Evolutionary conservation across 2,329 filamentous ascomycete species (phyloP), one percentile per base, ranked within the genome.

Genomic region (Calonectria multiphialidica): DNA sequence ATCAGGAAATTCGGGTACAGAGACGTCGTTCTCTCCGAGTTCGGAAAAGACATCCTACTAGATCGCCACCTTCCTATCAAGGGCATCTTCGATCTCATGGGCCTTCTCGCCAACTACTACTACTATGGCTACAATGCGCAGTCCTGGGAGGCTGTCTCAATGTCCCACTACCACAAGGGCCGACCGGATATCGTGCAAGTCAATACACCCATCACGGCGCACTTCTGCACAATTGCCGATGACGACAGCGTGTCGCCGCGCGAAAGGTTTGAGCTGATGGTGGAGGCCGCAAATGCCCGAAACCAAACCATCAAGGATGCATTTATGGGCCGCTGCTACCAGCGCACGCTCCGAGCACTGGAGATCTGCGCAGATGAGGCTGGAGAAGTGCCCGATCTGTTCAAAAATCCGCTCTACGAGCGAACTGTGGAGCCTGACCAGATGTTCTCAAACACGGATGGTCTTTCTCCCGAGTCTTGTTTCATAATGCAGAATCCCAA

Each of bases 91-190:
- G 73, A 74, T 8, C 47, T 73, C 15, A 74, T 74, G 71, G 47
- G 64, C 4, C 49, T 68, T 16, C 73, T 74, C 30, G 71, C 67
- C 23, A 71, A 68, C 55, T 68, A 73, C 45, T 74, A 73, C 28
- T 73, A 68, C 55, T 71, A 68, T 21, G 73, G 73, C 50, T 68
- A 68, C 28, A 74, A 73, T 23, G 64, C 68, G 6, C 71, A 62
- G 2, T 73, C 64, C 5, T 74, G 73, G 73, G 68, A 70, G 40
- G 71, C 73, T 13, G 40, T 74, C 9, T 74, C 73, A 18, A 74
- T 73, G 71, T 68, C 67, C 5, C 73, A 74, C 65, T 74, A 73
- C 50, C 73, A 74, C 67, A 73, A 73, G 28, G 73, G 73, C 2
- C 71, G 73, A 2, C 71, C 71, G 5, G 73, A 74, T 21, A 74